phyloP scores from a whole-genome alignment of 768 basidiomycete genomes.

The Leccinum boreale region DNA sequence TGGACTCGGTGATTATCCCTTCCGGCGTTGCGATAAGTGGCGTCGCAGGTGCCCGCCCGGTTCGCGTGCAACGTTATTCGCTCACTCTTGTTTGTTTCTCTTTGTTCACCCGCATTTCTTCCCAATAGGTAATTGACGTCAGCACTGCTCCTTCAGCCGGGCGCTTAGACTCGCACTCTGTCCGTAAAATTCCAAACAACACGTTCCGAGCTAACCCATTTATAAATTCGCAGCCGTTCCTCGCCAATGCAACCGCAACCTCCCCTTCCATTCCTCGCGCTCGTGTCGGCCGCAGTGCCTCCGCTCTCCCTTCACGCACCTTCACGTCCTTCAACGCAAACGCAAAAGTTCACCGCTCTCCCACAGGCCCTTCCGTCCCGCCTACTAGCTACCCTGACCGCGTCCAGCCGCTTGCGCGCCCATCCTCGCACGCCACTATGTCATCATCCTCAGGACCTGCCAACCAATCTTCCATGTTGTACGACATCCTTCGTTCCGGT shows the following conservation, averaged over 20 bases:
- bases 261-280: background rate
- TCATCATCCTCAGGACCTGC: background rate
- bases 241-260: background rate
- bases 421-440: slow-evolving; percentile 6
- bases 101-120: background rate
- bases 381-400: slow-evolving; percentile 22
- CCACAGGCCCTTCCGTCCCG: slow-evolving; percentile 5
- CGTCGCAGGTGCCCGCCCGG: background rate
- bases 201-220: slow-evolving; percentile 14
- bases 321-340: background rate
- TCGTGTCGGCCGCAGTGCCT: background rate
- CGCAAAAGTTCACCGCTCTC: slow-evolving; percentile 12
- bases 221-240: slow-evolving; percentile 20
- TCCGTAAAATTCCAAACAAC: slow-evolving; percentile 15
- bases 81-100: slow-evolving; percentile 13
- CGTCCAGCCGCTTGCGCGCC: slow-evolving; percentile 3
- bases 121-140: slow-evolving; percentile 31
- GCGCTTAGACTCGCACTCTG: slow-evolving; percentile 11
- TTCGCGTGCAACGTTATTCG: background rate
- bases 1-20: slow-evolving; percentile 11
- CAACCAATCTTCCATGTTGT: slow-evolving; percentile 13
- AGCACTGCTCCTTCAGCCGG: slow-evolving; percentile 11
- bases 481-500: slow-evolving; percentile 21
- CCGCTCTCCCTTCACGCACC: background rate
- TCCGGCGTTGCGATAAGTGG: slow-evolving; percentile 12